Conservation (phyloP, 305 asterid genomes). For the Fraxinus baroniana region DNA sequence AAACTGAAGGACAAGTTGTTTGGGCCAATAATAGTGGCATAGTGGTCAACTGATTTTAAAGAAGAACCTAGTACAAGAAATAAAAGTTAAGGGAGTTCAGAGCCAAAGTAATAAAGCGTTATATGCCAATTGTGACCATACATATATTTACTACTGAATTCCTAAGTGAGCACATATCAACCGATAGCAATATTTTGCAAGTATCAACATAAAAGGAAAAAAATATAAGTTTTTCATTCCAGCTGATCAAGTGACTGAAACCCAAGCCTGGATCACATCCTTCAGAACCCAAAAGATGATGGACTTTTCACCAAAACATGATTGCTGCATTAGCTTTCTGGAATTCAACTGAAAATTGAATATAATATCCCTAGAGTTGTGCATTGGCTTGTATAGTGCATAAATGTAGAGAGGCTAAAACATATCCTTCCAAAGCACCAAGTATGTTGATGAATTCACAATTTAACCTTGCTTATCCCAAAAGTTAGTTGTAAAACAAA, state of each 20-base stretch:
- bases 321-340: not conserved
- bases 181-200: slow-evolving; percentile 1
- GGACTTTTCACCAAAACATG: slow-evolving; percentile 1
- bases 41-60: slow-evolving; percentile 49
- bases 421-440: not conserved
- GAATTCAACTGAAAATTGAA: not conserved
- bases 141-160: not conserved
- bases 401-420: not conserved
- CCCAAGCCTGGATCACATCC: not conserved
- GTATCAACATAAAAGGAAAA: not conserved
- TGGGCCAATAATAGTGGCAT: slow-evolving; percentile 28
- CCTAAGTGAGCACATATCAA: slow-evolving; percentile 16
- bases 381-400: not conserved
- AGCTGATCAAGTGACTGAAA: not conserved
- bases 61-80: slow-evolving; percentile 41
- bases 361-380: not conserved
- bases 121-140: not conserved
- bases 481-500: not conserved
- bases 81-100: not conserved
- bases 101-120: not conserved
- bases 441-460: not conserved
- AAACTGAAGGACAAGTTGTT: slow-evolving; percentile 49
- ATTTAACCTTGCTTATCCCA: not conserved
- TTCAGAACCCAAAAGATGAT: not conserved
- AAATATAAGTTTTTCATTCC: slow-evolving; percentile 8